Evolutionary conservation across 257 asterid species (phyloP).

Genomic region (Solanum peruvianum): DNA sequence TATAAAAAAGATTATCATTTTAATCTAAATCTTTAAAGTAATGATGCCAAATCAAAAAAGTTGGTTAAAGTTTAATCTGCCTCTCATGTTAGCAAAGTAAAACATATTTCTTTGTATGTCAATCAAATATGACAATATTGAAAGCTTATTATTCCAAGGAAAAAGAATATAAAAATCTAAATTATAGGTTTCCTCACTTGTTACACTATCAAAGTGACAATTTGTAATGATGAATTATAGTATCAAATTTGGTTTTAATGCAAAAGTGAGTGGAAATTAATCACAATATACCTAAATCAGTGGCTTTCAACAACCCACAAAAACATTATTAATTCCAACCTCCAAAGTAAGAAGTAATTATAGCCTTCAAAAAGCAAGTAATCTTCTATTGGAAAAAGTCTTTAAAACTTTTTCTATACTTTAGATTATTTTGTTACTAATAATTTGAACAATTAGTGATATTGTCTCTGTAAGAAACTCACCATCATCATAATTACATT

Average conservation of each 20-base stretch:
- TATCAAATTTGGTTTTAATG: background rate
- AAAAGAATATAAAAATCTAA: background rate
- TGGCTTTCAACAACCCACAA: slow-evolving; percentile 37
- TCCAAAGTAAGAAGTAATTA: background rate
- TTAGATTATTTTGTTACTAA: slow-evolving; percentile 6
- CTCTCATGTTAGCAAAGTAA: background rate
- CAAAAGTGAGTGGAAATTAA: background rate
- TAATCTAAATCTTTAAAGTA: background rate
- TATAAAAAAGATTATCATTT: background rate
- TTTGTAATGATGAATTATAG: background rate
- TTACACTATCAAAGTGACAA: background rate
- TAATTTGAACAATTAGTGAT: slow-evolving; percentile 9
- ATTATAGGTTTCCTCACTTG: background rate
- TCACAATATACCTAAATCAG: slow-evolving; percentile 25
- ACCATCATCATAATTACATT: slow-evolving; percentile 22
- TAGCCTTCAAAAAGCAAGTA: slow-evolving; percentile 3
- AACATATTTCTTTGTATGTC: background rate
- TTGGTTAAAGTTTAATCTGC: background rate
- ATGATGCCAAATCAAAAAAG: background rate
- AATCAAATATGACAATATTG: background rate
- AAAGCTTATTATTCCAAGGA: background rate
- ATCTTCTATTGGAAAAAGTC: background rate
- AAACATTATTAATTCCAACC: background rate
- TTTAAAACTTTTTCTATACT: slow-evolving; percentile 1
- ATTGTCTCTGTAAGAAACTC: background rate